A percentile compares a stretch with the other conserved stretches of the same genome.
These are phyloP conservation scores for Chytridium lagenaria DNA, from an alignment of 371 early-diverging fungal species.

Conservation along the genomic window DNA sequence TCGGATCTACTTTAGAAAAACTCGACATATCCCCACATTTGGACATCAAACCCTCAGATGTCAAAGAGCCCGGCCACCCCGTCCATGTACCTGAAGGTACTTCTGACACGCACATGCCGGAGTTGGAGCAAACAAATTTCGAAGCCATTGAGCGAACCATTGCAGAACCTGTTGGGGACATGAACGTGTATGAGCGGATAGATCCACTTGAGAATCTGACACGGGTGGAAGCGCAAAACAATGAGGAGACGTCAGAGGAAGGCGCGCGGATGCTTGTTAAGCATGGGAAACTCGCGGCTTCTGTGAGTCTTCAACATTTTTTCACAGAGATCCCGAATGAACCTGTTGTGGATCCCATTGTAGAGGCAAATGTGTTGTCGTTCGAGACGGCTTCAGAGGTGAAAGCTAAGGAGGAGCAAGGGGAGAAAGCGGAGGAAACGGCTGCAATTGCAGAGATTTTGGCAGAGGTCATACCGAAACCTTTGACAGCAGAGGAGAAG, in stretches of 20 bases:
- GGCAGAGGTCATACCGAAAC: too few species aligned
- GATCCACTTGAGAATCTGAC: slow-evolving; percentile 4
- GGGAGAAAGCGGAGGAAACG: too few species aligned
- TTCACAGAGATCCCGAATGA: not conserved
- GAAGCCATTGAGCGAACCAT: slow-evolving; percentile 9
- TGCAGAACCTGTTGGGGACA: not conserved
- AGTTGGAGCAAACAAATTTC: slow-evolving; percentile 2
- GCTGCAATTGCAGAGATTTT: too few species aligned
- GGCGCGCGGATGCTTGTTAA: not conserved
- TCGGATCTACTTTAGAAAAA: not conserved
- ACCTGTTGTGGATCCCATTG: not conserved
- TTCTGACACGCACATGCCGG: too few species aligned
- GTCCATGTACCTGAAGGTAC: too few species aligned
- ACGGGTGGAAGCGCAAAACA: not conserved
- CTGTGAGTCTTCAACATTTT: slow-evolving; percentile 8
- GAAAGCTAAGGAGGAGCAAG: too few species aligned
- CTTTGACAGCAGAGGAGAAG: not conserved
- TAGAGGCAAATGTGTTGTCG: not conserved
- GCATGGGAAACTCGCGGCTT: slow-evolving; percentile 1
- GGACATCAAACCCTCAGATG: too few species aligned
- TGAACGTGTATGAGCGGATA: not conserved
- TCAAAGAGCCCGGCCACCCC: too few species aligned
- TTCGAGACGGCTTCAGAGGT: not conserved
- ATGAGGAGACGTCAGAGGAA: not conserved
- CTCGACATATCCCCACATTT: too few species aligned